phyloP scores from a whole-genome alignment of 768 basidiomycete genomes.

The Serendipita vermifera region DNA sequence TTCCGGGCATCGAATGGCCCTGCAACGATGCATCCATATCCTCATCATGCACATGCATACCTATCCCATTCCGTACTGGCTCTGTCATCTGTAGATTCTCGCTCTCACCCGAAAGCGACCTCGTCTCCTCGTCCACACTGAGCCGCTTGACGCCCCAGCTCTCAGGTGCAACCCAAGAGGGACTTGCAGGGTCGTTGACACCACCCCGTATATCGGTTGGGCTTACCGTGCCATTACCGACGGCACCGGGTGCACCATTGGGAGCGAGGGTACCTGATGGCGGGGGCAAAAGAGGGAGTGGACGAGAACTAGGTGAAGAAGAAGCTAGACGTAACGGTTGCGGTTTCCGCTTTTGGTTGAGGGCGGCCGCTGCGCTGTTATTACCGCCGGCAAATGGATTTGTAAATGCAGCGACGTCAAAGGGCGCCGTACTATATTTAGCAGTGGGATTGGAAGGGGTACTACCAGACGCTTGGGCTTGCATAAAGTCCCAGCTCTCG shows the following conservation, averaged over 20 bases:
- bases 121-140: neutral
- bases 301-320: neutral
- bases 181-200: neutral
- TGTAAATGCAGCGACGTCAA: neutral
- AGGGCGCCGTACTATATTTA: neutral
- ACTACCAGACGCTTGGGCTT: neutral
- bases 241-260: neutral
- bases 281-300: neutral
- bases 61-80: neutral
- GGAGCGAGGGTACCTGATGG: neutral
- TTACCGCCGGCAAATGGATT: neutral
- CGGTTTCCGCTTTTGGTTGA: neutral
- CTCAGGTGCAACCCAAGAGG: slow-evolving; percentile 7
- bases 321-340: neutral
- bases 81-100: neutral
- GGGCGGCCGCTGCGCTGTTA: neutral
- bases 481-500: neutral
- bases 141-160: slow-evolving; percentile 6
- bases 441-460: neutral
- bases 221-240: neutral
- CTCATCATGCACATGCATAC: neutral
- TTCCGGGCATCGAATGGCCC: neutral
- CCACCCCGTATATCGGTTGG: neutral
- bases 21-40: too few species aligned
- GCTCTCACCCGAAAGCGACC: neutral